These are phyloP conservation scores for Gracilariopsis chorda DNA, from an alignment of 23 red algal genomes.

Conservation along the genomic window DNA sequence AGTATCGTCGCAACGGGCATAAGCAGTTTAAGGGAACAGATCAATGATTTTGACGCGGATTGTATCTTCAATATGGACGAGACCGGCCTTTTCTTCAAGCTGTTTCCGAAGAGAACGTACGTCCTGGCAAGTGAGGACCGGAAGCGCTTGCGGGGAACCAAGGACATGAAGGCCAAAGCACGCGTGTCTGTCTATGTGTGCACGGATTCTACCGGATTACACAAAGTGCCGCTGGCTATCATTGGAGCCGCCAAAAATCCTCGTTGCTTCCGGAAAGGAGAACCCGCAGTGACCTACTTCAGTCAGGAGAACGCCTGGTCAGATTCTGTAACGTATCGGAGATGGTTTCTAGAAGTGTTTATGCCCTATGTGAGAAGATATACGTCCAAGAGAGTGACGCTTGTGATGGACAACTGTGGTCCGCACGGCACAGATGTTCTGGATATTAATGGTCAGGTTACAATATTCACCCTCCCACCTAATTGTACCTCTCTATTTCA, in stretches of 20 bases:
- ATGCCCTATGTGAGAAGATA: background rate
- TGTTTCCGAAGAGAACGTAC: background rate
- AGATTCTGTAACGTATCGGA: background rate
- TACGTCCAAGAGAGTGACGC: background rate
- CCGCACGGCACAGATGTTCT: too few species aligned
- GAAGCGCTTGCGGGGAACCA: background rate
- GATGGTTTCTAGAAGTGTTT: slow-evolving; percentile 7
- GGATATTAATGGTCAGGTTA: too few species aligned
- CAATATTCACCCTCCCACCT: too few species aligned
- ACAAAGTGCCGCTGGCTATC: slow-evolving; percentile 27
- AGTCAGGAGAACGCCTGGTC: background rate
- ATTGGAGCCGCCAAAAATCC: background rate
- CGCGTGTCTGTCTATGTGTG: slow-evolving; percentile 6
- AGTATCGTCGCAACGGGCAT: background rate
- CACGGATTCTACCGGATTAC: slow-evolving; percentile 10
- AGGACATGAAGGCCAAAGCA: slow-evolving; percentile 14
- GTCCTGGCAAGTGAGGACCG: background rate
- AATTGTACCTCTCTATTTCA: too few species aligned
- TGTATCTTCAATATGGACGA: slow-evolving; percentile 47
- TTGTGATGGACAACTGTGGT: slow-evolving; percentile 18
- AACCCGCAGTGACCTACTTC: slow-evolving; percentile 1
- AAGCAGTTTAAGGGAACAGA: background rate
- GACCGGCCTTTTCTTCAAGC: slow-evolving; percentile 39
- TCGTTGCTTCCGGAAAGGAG: background rate
- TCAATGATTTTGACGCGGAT: slow-evolving; percentile 18